phyloP scores from a whole-genome alignment of 345 rosid genomes.

The Streptanthus diversifolius region DNA sequence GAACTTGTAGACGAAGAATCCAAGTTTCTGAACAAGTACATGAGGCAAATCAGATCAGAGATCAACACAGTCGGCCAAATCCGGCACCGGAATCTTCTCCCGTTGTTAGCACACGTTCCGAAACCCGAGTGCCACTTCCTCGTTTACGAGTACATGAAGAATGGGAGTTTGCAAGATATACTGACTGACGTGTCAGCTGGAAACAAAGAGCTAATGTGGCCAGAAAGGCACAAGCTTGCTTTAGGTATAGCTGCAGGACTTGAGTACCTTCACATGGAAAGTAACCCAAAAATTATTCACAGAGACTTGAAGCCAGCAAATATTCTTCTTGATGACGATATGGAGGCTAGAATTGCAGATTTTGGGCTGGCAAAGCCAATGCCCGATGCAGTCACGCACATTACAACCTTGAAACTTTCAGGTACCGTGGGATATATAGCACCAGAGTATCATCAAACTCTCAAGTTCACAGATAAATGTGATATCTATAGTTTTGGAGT shows the following conservation, averaged over 20 bases:
- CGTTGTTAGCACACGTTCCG: slow-evolving; percentile 71
- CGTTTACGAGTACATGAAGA: slow-evolving; percentile 84
- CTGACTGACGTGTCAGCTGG: slow-evolving; percentile 47
- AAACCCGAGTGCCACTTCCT: slow-evolving; percentile 76
- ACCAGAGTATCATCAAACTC: slow-evolving; percentile 81
- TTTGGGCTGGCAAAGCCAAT: slow-evolving; percentile 80
- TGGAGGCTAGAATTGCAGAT: slow-evolving; percentile 92
- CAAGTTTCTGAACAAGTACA: slow-evolving; percentile 54
- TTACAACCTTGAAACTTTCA: slow-evolving; percentile 57
- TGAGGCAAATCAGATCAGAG: slow-evolving; percentile 83
- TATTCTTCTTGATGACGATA: slow-evolving; percentile 75
- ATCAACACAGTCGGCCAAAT: slow-evolving; percentile 79
- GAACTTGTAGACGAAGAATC: slow-evolving; percentile 73
- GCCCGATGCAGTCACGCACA: slow-evolving; percentile 69
- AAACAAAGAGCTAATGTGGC: slow-evolving; percentile 59
- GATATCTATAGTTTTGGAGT: slow-evolving; percentile 89
- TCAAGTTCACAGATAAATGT: slow-evolving; percentile 82
- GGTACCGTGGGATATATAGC: slow-evolving; percentile 94
- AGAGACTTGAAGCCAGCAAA: slow-evolving; percentile 92
- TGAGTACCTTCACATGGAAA: slow-evolving; percentile 74
- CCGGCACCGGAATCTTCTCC: slow-evolving; percentile 75
- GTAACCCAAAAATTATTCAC: slow-evolving; percentile 70
- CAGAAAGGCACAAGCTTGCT: slow-evolving; percentile 64
- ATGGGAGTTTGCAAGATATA: slow-evolving; percentile 80
- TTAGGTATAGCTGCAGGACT: slow-evolving; percentile 79